Conservation (phyloP, 1,284 basidiomycete genomes). For the Trametes sp. region DNA sequence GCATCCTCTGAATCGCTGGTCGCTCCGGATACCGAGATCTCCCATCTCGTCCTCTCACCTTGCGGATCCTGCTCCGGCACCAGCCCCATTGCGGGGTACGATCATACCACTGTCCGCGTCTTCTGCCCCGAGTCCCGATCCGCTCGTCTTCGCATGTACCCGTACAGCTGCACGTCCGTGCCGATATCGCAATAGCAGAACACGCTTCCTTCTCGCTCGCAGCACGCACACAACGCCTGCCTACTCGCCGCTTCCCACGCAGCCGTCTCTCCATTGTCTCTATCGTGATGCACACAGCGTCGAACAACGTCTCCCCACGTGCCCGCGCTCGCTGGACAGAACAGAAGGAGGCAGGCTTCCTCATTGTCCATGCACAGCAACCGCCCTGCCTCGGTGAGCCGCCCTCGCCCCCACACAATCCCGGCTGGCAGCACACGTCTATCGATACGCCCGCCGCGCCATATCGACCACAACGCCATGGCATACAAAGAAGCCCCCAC, state of each 20-base stretch:
- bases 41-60: constrained; percentile 1
- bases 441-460: not conserved
- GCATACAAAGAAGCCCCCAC: no score
- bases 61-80: constrained; percentile 6
- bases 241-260: not conserved
- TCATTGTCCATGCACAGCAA: not conserved
- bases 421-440: not conserved
- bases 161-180: not conserved
- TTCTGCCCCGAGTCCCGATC: constrained; percentile 11
- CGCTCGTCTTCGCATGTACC: no score
- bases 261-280: constrained; percentile 5
- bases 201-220: not conserved
- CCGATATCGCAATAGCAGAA: not conserved
- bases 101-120: constrained; percentile 8
- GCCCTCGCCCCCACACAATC: not conserved
- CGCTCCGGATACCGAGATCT: constrained; percentile 13
- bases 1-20: not conserved
- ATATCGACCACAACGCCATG: not conserved
- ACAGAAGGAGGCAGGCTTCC: not conserved
- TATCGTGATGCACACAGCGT: not conserved
- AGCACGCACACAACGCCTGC: not conserved
- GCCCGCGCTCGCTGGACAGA: not conserved
- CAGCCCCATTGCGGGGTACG: constrained; percentile 12
- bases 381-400: not conserved
- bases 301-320: not conserved